Evolutionary conservation across 768 basidiomycete genomes (phyloP).

Genomic region (Cystofilobasidium macerans): DNA sequence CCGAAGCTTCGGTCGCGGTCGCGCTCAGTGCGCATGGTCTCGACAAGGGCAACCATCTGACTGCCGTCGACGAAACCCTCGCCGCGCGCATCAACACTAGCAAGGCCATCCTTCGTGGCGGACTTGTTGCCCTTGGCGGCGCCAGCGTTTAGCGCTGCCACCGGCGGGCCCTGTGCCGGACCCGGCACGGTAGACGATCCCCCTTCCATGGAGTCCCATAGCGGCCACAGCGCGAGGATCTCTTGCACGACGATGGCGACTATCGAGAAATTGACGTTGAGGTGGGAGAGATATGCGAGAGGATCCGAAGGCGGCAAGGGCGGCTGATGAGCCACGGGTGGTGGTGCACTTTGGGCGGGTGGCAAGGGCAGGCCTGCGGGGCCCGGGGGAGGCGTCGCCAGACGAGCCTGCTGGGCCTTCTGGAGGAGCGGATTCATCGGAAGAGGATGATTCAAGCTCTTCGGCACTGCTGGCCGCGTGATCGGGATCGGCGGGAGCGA

Average conservation of each 20-base stretch:
- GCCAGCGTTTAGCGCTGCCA: not conserved
- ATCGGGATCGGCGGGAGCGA: conserved; percentile 31
- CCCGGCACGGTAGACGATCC: conserved; percentile 31
- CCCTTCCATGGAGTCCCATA: conserved; percentile 77
- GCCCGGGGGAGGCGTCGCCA: conserved; percentile 28
- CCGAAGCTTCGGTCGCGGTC: conserved; percentile 4
- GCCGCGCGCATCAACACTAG: not conserved
- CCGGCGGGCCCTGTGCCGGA: not conserved
- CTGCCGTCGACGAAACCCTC: conserved; percentile 9
- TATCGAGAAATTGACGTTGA: conserved; percentile 73
- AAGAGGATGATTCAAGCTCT: conserved; percentile 20
- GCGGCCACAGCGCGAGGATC: conserved; percentile 74
- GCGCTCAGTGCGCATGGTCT: conserved; percentile 19
- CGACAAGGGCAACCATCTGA: conserved; percentile 20
- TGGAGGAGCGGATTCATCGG: conserved; percentile 18
- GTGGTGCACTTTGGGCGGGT: not conserved
- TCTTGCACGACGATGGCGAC: conserved; percentile 80
- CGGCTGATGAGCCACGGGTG: no score
- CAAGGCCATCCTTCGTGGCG: no score
- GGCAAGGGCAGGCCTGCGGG: conserved; percentile 35
- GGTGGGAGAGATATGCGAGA: conserved; percentile 66
- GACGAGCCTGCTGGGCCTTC: conserved; percentile 29
- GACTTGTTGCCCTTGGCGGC: no score
- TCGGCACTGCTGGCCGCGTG: conserved; percentile 1
- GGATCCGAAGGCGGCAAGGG: conserved; percentile 47